These are phyloP conservation scores for Kodamaea arcana DNA, from an alignment of 1,139 yeast genomes.

Conservation along the genomic window DNA sequence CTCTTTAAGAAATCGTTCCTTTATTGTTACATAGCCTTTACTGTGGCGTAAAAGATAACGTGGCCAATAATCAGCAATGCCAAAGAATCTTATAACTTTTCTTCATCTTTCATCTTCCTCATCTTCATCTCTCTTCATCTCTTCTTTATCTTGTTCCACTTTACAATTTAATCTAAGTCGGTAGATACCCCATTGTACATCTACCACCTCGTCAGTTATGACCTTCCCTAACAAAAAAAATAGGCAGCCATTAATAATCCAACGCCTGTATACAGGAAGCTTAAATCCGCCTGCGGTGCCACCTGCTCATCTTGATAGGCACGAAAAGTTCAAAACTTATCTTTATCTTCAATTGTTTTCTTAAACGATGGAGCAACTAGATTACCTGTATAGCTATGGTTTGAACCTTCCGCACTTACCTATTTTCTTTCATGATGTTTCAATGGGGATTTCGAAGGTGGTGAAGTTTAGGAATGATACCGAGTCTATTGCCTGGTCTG, in stretches of 20 bases:
- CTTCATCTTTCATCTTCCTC: too few relatives aligned
- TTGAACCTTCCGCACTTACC: constrained; percentile 4
- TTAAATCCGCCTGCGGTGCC: too few relatives aligned
- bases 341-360: neutral
- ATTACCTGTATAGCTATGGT: constrained; percentile 5
- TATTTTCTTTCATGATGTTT: neutral
- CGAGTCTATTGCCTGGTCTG: constrained; percentile 6
- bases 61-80: too few relatives aligned
- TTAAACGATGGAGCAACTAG: constrained; percentile 7
- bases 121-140: too few relatives aligned
- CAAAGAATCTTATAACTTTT: too few relatives aligned
- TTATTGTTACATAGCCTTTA: too few relatives aligned
- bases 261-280: neutral
- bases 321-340: neutral
- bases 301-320: neutral
- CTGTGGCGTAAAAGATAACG: too few relatives aligned
- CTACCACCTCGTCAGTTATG: neutral
- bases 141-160: too few relatives aligned
- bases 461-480: neutral
- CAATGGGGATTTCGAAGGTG: neutral
- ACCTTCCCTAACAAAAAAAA: neutral
- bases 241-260: neutral
- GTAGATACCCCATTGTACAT: neutral
- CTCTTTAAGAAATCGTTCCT: too few relatives aligned
- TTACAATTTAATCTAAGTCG: too few relatives aligned